These are phyloP conservation scores for Cryoendolithus antarcticus DNA, from an alignment of 2,329 filamentous ascomycete genomes.

Conservation along the genomic window DNA sequence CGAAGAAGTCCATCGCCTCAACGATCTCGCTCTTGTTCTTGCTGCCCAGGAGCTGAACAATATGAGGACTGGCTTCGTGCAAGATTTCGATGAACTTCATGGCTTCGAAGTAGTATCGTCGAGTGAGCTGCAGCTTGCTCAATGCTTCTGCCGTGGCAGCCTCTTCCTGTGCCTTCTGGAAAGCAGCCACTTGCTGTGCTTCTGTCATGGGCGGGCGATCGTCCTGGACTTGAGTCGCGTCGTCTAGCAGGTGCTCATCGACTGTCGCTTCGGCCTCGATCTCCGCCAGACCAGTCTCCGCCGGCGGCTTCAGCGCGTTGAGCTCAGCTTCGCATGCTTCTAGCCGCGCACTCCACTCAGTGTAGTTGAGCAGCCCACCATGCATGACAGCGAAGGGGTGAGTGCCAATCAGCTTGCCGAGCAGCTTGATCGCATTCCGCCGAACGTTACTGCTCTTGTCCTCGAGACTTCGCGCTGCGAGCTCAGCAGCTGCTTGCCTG, in stretches of 20 bases:
- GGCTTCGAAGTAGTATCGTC: constrained; percentile 86
- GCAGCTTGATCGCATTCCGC: constrained; percentile 84
- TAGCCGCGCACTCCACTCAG: constrained; percentile 73
- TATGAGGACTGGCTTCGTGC: constrained; percentile 64
- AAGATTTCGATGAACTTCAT: constrained; percentile 87
- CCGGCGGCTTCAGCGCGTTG: constrained; percentile 66
- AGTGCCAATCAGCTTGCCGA: constrained; percentile 78
- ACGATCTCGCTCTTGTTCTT: constrained; percentile 98
- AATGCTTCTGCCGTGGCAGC: constrained; percentile 82
- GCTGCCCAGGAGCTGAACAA: constrained; percentile 80
- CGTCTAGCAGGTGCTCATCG: constrained; percentile 69
- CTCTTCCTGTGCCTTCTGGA: constrained; percentile 73
- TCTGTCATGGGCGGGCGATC: constrained; percentile 62
- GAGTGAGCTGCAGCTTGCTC: constrained; percentile 73
- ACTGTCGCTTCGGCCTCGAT: constrained; percentile 54
- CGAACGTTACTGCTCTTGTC: constrained; percentile 98
- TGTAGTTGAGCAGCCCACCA: constrained; percentile 69
- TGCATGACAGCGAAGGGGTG: constrained; percentile 91
- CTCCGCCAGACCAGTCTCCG: constrained; percentile 63
- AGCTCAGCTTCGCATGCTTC: constrained; percentile 76
- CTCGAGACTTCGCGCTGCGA: constrained; percentile 79
- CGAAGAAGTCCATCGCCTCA: constrained; percentile 97
- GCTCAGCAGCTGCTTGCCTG: constrained; percentile 72
- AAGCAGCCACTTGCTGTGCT: constrained; percentile 59
- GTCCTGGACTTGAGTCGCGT: constrained; percentile 62